Conservation (phyloP, 73 alveolate genomes). For the Paramecium tetraurelia region DNA sequence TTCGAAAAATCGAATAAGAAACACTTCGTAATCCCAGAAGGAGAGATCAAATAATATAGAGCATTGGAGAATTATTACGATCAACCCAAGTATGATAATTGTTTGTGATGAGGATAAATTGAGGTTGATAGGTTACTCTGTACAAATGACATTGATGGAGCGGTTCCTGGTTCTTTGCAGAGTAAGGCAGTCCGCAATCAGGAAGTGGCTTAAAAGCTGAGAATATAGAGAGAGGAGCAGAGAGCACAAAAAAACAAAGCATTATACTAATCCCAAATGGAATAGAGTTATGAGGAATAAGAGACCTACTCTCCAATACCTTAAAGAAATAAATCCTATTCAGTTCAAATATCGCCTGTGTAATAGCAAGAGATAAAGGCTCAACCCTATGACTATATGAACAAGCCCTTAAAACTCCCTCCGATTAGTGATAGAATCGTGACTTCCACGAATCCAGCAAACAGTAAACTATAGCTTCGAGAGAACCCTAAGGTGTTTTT, state of each 20-base stretch:
- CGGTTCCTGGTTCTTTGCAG: neutral
- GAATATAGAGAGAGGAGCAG: neutral
- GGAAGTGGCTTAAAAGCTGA: neutral
- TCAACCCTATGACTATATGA: neutral
- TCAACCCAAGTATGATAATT: neutral
- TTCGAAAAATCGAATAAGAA: neutral
- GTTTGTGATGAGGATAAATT: neutral
- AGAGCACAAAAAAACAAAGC: neutral
- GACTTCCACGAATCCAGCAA: neutral
- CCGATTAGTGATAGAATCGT: neutral
- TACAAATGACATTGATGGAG: conserved; percentile 46
- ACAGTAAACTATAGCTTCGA: neutral
- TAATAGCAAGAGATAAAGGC: neutral
- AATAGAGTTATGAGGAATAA: neutral
- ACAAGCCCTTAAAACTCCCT: neutral
- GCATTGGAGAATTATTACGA: conserved; percentile 37
- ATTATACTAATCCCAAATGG: neutral
- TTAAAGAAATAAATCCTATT: neutral
- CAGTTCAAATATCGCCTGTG: neutral
- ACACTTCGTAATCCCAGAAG: neutral
- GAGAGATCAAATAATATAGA: neutral
- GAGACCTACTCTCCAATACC: neutral
- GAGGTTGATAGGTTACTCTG: neutral
- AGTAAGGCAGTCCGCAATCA: neutral
- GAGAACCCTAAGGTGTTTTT: neutral